A percentile compares a stretch with the other conserved stretches of the same genome.
Evolutionary conservation across 2,329 filamentous ascomycete species (phyloP).

Genomic region (Talaromyces rugulosus): DNA sequence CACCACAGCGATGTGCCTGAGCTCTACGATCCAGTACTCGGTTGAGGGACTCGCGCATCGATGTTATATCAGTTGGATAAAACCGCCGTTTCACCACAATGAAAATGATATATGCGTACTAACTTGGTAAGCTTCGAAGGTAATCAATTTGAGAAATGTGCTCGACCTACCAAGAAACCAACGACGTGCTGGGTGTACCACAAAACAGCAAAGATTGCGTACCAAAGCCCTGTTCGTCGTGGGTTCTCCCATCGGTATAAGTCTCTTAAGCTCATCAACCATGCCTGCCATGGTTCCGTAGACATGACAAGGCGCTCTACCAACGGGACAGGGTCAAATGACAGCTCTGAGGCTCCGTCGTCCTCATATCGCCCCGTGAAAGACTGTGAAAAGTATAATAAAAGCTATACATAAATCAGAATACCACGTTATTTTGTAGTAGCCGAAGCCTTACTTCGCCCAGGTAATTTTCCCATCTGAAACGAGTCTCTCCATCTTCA

Average conservation of each 20-base stretch:
- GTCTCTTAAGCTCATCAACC: constrained; percentile 30
- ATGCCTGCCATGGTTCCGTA: constrained; percentile 38
- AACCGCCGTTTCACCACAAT: constrained; percentile 29
- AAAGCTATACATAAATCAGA: constrained; percentile 17
- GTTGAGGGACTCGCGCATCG: constrained; percentile 30
- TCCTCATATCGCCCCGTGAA: constrained; percentile 32
- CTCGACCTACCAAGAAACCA: constrained; percentile 25
- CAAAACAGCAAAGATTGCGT: constrained; percentile 29
- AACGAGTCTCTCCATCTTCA: constrained; percentile 18
- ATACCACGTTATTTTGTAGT: background rate
- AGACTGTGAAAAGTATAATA: constrained; percentile 30
- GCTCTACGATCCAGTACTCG: constrained; percentile 25
- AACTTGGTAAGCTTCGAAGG: background rate
- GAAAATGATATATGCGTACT: constrained; percentile 33
- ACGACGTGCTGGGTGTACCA: constrained; percentile 36
- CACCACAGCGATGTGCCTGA: constrained; percentile 30
- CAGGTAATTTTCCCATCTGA: constrained; percentile 30
- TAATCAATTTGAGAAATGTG: constrained; percentile 12
- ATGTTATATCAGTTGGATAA: constrained; percentile 22
- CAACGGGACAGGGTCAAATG: constrained; percentile 33
- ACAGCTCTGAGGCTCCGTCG: constrained; percentile 26
- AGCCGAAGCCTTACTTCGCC: constrained; percentile 21
- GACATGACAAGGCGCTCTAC: constrained; percentile 37
- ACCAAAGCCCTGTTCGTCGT: constrained; percentile 31
- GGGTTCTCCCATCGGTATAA: constrained; percentile 39